Evolutionary conservation across 176 grass and related monocot genomes (phyloP).

Genomic region (Cymbopogon citratus): DNA sequence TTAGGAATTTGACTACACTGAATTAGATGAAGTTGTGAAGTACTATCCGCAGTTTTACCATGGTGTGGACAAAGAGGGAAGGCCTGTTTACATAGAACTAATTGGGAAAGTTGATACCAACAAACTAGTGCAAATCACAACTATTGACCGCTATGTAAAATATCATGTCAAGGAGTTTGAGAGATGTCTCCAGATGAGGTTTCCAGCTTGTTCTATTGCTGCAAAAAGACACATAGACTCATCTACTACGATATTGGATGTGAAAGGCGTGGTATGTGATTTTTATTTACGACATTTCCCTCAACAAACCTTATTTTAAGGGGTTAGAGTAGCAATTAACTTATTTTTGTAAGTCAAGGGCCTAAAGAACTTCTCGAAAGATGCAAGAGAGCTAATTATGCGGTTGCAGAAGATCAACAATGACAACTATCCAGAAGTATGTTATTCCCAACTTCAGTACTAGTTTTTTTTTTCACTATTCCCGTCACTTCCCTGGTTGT

Average conservation of each 20-base stretch:
- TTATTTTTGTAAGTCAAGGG: slow-evolving; percentile 52
- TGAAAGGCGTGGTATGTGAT: slow-evolving; percentile 72
- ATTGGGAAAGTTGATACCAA: slow-evolving; percentile 76
- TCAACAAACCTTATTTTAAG: not conserved
- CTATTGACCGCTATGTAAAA: slow-evolving; percentile 79
- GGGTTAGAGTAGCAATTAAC: slow-evolving; percentile 14
- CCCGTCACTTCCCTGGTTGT: not conserved
- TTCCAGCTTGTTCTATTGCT: slow-evolving; percentile 73
- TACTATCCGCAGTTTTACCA: slow-evolving; percentile 98
- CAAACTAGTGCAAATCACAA: slow-evolving; percentile 89
- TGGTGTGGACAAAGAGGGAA: slow-evolving; percentile 93
- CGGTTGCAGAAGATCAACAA: slow-evolving; percentile 87
- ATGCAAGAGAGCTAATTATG: slow-evolving; percentile 88
- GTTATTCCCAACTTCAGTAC: slow-evolving; percentile 6
- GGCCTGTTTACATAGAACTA: slow-evolving; percentile 84
- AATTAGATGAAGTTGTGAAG: slow-evolving; percentile 65
- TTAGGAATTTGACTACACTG: slow-evolving; percentile 83
- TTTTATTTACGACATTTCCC: slow-evolving; percentile 2
- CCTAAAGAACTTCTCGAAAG: slow-evolving; percentile 93
- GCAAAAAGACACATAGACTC: slow-evolving; percentile 80
- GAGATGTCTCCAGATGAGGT: slow-evolving; percentile 61
- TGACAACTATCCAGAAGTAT: slow-evolving; percentile 96
- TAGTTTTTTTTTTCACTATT: slow-evolving; percentile 14
- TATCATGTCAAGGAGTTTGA: slow-evolving; percentile 91
- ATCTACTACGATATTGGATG: slow-evolving; percentile 77